phyloP scores from a whole-genome alignment of 257 asterid genomes.

The Fraxinus anomala region DNA sequence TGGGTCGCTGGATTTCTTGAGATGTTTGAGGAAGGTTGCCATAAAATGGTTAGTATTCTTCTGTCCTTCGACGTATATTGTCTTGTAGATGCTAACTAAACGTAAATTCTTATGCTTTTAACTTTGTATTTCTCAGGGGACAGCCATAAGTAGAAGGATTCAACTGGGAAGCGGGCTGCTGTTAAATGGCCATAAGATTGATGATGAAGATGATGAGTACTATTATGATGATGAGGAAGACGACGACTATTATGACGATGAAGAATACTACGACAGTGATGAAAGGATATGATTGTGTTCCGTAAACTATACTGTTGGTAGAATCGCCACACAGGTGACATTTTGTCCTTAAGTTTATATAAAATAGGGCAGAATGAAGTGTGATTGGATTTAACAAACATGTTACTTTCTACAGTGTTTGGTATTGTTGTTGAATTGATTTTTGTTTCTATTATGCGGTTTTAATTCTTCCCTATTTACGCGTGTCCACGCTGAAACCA shows the following conservation, averaged over 20 bases:
- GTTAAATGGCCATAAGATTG: conserved; percentile 21
- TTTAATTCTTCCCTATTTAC: not conserved
- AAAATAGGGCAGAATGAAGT: not conserved
- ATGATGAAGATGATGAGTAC: conserved; percentile 31
- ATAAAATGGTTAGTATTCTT: conserved; percentile 3
- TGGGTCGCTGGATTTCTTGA: conserved; percentile 66
- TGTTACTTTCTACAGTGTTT: not conserved
- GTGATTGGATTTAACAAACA: not conserved
- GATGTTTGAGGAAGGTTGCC: conserved; percentile 56
- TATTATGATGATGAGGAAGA: conserved; percentile 24
- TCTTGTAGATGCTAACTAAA: not conserved
- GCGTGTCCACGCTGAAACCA: not conserved
- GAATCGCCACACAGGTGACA: not conserved
- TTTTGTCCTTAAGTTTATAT: not conserved
- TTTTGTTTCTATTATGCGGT: not conserved
- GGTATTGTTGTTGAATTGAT: not conserved
- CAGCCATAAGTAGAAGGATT: conserved; percentile 29
- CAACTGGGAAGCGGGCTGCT: conserved; percentile 21
- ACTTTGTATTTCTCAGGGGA: conserved; percentile 24
- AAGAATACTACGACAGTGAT: conserved; percentile 39
- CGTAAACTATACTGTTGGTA: conserved; percentile 5
- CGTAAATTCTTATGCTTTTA: not conserved
- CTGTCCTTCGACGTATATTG: not conserved
- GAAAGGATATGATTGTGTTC: conserved; percentile 23
- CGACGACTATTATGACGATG: conserved; percentile 30